Evolutionary conservation across 768 basidiomycete species (phyloP).

Genomic region (Leccinum boreale): DNA sequence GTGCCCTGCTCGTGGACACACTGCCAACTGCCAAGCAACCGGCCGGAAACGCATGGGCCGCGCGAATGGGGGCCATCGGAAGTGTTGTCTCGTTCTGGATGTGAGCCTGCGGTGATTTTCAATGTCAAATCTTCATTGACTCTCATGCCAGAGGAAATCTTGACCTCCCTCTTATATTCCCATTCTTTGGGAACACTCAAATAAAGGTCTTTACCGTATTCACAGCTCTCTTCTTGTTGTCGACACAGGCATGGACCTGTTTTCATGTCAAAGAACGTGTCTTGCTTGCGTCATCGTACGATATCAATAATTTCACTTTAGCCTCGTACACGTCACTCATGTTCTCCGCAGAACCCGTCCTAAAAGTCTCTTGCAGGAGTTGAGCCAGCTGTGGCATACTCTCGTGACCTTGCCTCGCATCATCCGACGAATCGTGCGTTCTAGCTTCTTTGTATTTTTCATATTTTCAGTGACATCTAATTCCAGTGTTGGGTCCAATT

Average conservation of each 20-base stretch:
- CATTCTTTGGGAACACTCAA: constrained; percentile 76
- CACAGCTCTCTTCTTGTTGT: constrained; percentile 63
- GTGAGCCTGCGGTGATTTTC: constrained; percentile 41
- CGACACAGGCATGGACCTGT: constrained; percentile 62
- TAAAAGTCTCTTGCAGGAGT: constrained; percentile 39
- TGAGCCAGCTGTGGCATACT: constrained; percentile 70
- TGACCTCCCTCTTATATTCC: constrained; percentile 64
- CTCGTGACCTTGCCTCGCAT: constrained; percentile 64
- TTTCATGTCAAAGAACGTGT: constrained; percentile 70
- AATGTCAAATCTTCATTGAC: background rate
- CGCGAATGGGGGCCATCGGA: constrained; percentile 86
- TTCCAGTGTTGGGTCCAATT: constrained; percentile 73
- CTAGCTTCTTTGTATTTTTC: constrained; percentile 1
- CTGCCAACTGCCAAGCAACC: constrained; percentile 74
- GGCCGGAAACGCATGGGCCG: constrained; percentile 92
- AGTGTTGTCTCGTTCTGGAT: constrained; percentile 85
- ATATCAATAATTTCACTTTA: background rate
- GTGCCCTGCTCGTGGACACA: constrained; percentile 86
- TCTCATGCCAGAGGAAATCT: constrained; percentile 62
- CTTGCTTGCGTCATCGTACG: constrained; percentile 44
- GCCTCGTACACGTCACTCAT: constrained; percentile 1
- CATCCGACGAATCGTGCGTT: constrained; percentile 78
- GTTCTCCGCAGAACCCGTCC: constrained; percentile 9
- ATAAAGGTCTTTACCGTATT: constrained; percentile 78
- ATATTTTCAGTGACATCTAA: constrained; percentile 6